Percentiles rank a stretch among this genome's conserved stretches.
phyloP scores from a whole-genome alignment of 192 early-diverging fungal genomes.

The Coemansia sp. region DNA sequence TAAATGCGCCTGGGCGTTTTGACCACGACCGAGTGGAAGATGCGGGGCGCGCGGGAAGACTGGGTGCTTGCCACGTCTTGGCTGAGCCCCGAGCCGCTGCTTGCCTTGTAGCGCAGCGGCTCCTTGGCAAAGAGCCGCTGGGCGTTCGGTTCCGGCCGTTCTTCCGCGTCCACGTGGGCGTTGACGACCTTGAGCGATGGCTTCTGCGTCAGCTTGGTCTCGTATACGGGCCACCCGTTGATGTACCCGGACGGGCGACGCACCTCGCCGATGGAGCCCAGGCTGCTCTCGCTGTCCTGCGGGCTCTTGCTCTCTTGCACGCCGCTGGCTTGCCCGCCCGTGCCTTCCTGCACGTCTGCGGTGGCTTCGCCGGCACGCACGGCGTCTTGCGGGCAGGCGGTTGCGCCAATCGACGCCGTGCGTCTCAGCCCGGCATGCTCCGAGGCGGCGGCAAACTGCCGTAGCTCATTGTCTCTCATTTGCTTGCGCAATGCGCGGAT shows the following conservation, averaged over 20 bases:
- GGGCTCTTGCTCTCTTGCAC: neutral
- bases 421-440: slow-evolving; percentile 26
- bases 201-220: neutral
- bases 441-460: slow-evolving; percentile 30
- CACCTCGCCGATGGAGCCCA: slow-evolving; percentile 1
- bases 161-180: too few species aligned
- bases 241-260: slow-evolving; percentile 23
- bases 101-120: slow-evolving; percentile 3
- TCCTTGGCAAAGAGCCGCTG: too few species aligned
- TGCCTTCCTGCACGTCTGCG: neutral
- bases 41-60: slow-evolving; percentile 12
- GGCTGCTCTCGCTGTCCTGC: neutral
- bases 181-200: too few species aligned
- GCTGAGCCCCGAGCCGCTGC: slow-evolving; percentile 4
- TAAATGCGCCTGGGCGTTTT: slow-evolving; percentile 33
- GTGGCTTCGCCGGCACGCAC: too few species aligned
- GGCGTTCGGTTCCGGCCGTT: too few species aligned
- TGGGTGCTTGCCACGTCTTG: neutral
- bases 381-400: neutral
- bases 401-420: slow-evolving; percentile 14
- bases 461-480: slow-evolving; percentile 28
- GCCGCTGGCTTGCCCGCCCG: slow-evolving; percentile 1
- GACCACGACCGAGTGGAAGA: slow-evolving; percentile 16
- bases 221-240: slow-evolving; percentile 41
- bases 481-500: slow-evolving; percentile 33